These are phyloP conservation scores for Nakazawaea wyomingensis DNA, from an alignment of 805 yeast species.

Conservation along the genomic window DNA sequence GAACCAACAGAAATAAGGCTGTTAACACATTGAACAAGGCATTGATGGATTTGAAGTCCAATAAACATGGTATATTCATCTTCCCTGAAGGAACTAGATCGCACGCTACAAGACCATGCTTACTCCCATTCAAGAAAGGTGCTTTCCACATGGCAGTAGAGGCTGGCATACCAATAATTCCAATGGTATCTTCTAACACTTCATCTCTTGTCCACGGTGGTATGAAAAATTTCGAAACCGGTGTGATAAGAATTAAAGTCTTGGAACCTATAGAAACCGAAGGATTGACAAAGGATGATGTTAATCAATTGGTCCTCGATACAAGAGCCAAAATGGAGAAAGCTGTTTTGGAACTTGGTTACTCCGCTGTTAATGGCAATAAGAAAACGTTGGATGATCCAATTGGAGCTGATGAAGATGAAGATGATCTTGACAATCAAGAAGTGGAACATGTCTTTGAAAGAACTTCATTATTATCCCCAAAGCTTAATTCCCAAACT, in stretches of 20 bases:
- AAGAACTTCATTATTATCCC: conserved; percentile 9
- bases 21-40: conserved; percentile 71
- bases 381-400: conserved; percentile 7
- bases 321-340: conserved; percentile 54
- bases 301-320: conserved; percentile 51
- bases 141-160: conserved; percentile 97
- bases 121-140: conserved; percentile 93
- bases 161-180: conserved; percentile 84
- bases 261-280: conserved; percentile 75
- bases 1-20: conserved; percentile 72
- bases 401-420: background rate
- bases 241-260: conserved; percentile 73
- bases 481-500: conserved; percentile 2
- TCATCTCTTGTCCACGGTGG: conserved; percentile 63
- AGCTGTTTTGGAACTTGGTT: conserved; percentile 37
- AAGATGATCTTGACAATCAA: background rate
- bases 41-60: conserved; percentile 49
- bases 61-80: conserved; percentile 75
- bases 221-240: conserved; percentile 62
- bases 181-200: conserved; percentile 83
- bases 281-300: conserved; percentile 66
- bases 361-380: conserved; percentile 27
- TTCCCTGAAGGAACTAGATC: conserved; percentile 99
- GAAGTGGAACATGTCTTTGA: conserved; percentile 7
- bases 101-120: conserved; percentile 55